Conservation (phyloP, 108 stramenopile species). For the Cyclostephanos invisitatus region DNA sequence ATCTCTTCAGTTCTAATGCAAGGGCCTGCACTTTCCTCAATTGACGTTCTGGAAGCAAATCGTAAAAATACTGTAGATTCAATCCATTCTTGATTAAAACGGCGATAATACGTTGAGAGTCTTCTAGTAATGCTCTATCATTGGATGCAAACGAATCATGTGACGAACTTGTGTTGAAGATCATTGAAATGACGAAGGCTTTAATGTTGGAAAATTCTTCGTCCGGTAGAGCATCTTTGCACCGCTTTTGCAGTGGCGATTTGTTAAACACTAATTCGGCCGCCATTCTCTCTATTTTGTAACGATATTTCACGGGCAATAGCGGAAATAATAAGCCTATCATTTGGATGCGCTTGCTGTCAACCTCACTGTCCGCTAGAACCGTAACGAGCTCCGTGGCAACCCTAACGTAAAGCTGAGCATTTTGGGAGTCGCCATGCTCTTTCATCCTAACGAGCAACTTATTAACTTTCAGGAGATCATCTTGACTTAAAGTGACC, state of each 20-base stretch:
- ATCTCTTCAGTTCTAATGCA: constrained; percentile 29
- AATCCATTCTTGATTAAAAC: constrained; percentile 13
- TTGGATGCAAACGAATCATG: constrained; percentile 4
- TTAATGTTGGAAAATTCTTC: constrained; percentile 37
- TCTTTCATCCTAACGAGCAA: constrained; percentile 70
- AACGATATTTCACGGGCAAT: constrained; percentile 53
- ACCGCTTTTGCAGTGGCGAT: constrained; percentile 36
- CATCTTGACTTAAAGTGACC: constrained; percentile 33
- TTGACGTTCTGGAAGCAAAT: constrained; percentile 35
- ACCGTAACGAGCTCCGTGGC: constrained; percentile 38
- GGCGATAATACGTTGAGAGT: constrained; percentile 29
- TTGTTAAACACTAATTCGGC: constrained; percentile 44
- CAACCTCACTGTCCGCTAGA: constrained; percentile 20
- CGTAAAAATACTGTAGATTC: constrained; percentile 21
- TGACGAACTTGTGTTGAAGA: constrained; percentile 25
- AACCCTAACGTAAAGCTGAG: constrained; percentile 27
- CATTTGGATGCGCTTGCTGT: constrained; percentile 42
- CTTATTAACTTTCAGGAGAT: constrained; percentile 59
- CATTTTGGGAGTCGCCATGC: constrained; percentile 40
- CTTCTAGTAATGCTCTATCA: constrained; percentile 32
- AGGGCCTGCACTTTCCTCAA: constrained; percentile 24
- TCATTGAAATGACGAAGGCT: constrained; percentile 19
- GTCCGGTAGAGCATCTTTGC: constrained; percentile 30
- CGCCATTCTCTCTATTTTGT: constrained; percentile 52
- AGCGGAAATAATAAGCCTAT: constrained; percentile 62